A percentile compares a stretch with the other conserved stretches of the same genome.
Conservation (phyloP, 1,284 basidiomycete genomes). For the Trametes polyzona region DNA sequence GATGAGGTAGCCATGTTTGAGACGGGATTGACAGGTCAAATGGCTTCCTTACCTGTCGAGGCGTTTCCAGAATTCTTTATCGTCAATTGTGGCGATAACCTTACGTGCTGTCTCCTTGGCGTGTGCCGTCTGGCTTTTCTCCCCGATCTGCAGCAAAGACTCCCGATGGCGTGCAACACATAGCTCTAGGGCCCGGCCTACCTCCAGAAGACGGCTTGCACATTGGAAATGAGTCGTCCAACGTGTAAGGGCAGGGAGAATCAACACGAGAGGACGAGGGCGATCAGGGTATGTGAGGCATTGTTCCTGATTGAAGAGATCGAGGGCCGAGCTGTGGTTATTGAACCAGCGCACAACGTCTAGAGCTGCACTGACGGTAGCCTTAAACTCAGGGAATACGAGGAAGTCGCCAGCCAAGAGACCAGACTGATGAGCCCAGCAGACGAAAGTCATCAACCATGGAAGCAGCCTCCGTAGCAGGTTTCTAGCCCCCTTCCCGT, state of each 20-base stretch:
- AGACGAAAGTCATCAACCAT: conserved; percentile 26
- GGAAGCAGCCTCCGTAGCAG: conserved; percentile 9
- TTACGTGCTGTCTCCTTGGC: conserved; percentile 17
- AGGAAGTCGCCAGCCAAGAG: conserved; percentile 40
- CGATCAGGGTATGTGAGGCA: not conserved
- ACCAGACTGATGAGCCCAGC: conserved; percentile 41
- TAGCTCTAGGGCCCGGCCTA: conserved; percentile 24
- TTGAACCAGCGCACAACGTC: conserved; percentile 31
- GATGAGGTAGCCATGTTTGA: not conserved
- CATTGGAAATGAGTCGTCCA: conserved; percentile 39
- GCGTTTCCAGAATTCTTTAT: conserved; percentile 28
- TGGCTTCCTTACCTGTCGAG: conserved; percentile 7
- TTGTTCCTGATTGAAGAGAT: conserved; percentile 15
- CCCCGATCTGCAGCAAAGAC: conserved; percentile 25
- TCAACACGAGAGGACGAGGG: conserved; percentile 26
- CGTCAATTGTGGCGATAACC: conserved; percentile 20
- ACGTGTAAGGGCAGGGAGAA: conserved; percentile 37
- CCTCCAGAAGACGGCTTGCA: conserved; percentile 23
- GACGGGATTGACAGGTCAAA: not conserved
- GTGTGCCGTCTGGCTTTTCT: conserved; percentile 15
- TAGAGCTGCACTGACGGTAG: conserved; percentile 18
- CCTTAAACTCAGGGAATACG: conserved; percentile 17
- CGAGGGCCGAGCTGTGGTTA: conserved; percentile 14
- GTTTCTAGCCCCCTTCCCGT: conserved; percentile 23
- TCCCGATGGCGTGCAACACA: conserved; percentile 23